A percentile compares a stretch with the other conserved stretches of the same genome.
phyloP scores from a whole-genome alignment of 768 basidiomycete species.

The Russula earlei region DNA sequence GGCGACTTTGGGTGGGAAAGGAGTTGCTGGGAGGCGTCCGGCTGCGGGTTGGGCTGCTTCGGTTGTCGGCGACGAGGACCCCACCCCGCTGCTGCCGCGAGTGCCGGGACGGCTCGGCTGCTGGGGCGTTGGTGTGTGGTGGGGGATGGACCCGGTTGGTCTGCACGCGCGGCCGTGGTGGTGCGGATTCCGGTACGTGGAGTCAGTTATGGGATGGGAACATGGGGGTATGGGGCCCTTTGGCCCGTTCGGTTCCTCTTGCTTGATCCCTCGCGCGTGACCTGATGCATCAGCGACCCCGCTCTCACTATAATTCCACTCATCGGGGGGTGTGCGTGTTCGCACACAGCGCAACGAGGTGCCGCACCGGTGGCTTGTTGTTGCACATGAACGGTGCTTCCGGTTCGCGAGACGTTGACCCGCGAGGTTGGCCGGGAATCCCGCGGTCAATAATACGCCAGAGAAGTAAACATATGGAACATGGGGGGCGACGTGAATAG shows the following conservation, averaged over 20 bases:
- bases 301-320: slow-evolving; percentile 73
- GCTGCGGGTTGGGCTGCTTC: neutral
- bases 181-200: slow-evolving; percentile 24
- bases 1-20: neutral
- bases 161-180: slow-evolving; percentile 21
- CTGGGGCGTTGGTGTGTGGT: neutral
- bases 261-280: slow-evolving; percentile 25
- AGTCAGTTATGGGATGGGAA: slow-evolving; percentile 23
- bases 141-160: slow-evolving; percentile 10
- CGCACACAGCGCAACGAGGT: slow-evolving; percentile 4
- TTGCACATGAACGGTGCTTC: slow-evolving; percentile 13
- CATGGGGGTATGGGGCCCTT: slow-evolving; percentile 16
- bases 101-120: neutral
- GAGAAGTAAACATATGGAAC: neutral
- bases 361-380: slow-evolving; percentile 13
- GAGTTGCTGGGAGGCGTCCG: neutral
- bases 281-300: slow-evolving; percentile 48
- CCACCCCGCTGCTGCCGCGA: neutral
- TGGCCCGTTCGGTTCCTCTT: slow-evolving; percentile 19
- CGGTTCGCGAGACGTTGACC: slow-evolving; percentile 7
- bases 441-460: neutral
- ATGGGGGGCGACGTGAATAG: neutral
- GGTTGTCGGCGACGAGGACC: neutral
- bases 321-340: slow-evolving; percentile 27
- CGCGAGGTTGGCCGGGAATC: slow-evolving; percentile 1